Evolutionary conservation across 2,329 filamentous ascomycete genomes (phyloP).

Genomic region (Decorospora gaudefroyi): DNA sequence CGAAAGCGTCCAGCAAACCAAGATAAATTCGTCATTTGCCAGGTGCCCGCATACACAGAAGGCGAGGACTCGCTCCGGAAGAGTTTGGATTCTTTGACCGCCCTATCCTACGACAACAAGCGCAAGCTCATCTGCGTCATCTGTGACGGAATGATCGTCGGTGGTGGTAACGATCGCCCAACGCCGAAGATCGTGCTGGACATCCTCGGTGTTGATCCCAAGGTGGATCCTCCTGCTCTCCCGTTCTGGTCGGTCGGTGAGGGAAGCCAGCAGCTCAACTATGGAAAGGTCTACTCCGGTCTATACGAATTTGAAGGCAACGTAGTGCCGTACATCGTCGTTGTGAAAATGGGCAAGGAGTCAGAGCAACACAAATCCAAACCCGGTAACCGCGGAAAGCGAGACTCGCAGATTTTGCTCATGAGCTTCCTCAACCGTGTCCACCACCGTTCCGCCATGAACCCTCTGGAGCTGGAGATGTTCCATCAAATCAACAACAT

Average conservation of each 20-base stretch:
- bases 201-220: conserved; percentile 94
- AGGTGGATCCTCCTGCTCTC: conserved; percentile 90
- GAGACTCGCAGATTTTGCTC: conserved; percentile 92
- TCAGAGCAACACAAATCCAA: conserved; percentile 89
- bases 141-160: conserved; percentile 96
- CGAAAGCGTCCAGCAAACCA: conserved; percentile 87
- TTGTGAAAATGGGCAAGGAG: conserved; percentile 97
- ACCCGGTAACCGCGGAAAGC: conserved; percentile 96
- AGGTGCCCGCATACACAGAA: conserved; percentile 97
- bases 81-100: conserved; percentile 90
- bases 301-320: conserved; percentile 98
- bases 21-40: conserved; percentile 98
- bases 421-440: conserved; percentile 99
- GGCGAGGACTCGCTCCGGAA: conserved; percentile 94
- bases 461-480: conserved; percentile 92
- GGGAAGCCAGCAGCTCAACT: conserved; percentile 92
- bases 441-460: conserved; percentile 92
- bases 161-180: conserved; percentile 91
- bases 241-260: conserved; percentile 92
- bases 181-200: conserved; percentile 98
- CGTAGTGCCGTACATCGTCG: conserved; percentile 91
- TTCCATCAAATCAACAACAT: conserved; percentile 99
- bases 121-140: conserved; percentile 95
- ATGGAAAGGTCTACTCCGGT: conserved; percentile 97
- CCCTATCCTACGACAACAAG: conserved; percentile 97